Evolutionary conservation across 441 rosid genomes (phyloP).

Genomic region (Mallotus repandus): DNA sequence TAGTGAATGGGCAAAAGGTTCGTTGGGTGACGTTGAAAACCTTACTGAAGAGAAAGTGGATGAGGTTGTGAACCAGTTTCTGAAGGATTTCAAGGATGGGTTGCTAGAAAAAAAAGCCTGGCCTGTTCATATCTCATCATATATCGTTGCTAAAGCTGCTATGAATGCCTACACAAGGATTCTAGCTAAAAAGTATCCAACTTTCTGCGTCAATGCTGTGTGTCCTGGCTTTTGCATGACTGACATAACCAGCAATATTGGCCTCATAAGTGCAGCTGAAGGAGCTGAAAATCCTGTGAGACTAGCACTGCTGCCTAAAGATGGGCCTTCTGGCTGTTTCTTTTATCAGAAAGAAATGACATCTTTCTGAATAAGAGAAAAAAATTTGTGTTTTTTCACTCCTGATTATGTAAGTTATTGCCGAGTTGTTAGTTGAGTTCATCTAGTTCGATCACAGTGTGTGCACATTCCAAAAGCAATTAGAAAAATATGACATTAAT

Average conservation of each 20-base stretch:
- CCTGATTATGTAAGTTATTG: too few relatives aligned
- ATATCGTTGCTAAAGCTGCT: constrained; percentile 30
- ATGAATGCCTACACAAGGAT: constrained; percentile 41
- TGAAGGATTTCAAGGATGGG: constrained; percentile 24
- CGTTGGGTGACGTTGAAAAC: constrained; percentile 20
- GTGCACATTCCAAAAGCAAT: too few relatives aligned
- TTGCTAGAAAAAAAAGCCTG: constrained; percentile 32
- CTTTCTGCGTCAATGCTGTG: constrained; percentile 24
- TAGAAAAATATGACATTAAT: too few relatives aligned
- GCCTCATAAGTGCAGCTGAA: constrained; percentile 17
- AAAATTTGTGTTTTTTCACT: too few relatives aligned
- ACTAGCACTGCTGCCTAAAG: constrained; percentile 26
- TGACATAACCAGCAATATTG: constrained; percentile 23
- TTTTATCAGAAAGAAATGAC: constrained; percentile 10
- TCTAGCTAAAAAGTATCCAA: constrained; percentile 31
- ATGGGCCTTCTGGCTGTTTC: constrained; percentile 32
- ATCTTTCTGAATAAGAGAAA: background rate
- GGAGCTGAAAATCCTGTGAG: constrained; percentile 25
- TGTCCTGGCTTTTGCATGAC: constrained; percentile 36
- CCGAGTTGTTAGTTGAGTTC: too few relatives aligned
- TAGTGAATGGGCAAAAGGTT: constrained; percentile 22
- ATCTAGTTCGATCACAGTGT: too few relatives aligned
- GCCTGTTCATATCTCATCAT: constrained; percentile 31
- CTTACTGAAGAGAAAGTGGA: constrained; percentile 28
- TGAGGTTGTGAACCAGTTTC: constrained; percentile 11